Conservation (phyloP, 805 yeast genomes). For the Dipodascus albidus region DNA sequence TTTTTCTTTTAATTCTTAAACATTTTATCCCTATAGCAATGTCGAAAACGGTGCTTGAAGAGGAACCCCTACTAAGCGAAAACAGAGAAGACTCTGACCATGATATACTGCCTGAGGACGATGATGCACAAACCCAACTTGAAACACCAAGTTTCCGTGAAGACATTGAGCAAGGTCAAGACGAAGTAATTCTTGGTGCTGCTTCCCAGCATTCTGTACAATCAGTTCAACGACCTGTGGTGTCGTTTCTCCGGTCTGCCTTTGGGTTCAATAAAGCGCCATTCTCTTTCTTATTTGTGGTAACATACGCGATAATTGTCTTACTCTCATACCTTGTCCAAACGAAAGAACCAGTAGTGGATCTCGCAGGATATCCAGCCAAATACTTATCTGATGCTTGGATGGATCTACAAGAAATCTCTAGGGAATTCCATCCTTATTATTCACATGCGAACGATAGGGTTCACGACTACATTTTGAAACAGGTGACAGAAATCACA, state of each 20-base stretch:
- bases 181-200: neutral
- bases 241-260: slow-evolving; percentile 9
- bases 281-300: slow-evolving; percentile 14
- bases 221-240: neutral
- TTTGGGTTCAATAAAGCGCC: slow-evolving; percentile 16
- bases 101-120: neutral
- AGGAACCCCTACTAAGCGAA: neutral
- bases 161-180: neutral
- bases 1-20: neutral
- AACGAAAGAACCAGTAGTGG: slow-evolving; percentile 4
- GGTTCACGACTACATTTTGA: slow-evolving; percentile 55
- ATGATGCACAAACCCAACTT: neutral
- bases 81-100: neutral
- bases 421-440: slow-evolving; percentile 64
- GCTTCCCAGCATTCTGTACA: neutral
- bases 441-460: slow-evolving; percentile 64
- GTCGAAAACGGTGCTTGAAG: neutral
- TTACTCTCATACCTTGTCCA: slow-evolving; percentile 3
- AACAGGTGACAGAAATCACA: slow-evolving; percentile 32
- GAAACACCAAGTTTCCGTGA: neutral
- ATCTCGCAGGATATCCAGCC: slow-evolving; percentile 5
- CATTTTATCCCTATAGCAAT: no score
- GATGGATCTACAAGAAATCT: slow-evolving; percentile 61
- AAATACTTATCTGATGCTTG: slow-evolving; percentile 33
- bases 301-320: slow-evolving; percentile 7